Conservation (phyloP, 129 eudicot species). For the Rutidosis leptorrhynchoides region DNA sequence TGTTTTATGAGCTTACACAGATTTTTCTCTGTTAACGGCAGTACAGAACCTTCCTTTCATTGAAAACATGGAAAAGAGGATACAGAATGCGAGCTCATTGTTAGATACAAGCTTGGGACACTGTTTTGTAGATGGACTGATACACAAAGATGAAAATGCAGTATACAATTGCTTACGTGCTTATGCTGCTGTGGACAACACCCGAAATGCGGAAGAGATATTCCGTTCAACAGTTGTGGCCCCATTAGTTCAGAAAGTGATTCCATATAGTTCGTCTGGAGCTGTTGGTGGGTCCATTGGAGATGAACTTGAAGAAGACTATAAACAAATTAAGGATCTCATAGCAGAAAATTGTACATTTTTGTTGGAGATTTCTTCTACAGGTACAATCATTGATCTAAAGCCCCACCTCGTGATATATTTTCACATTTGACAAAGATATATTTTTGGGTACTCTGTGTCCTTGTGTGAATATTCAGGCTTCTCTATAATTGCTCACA, state of each 20-base stretch:
- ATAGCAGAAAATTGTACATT: slow-evolving; percentile 82
- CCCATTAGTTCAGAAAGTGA: slow-evolving; percentile 66
- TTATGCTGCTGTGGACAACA: slow-evolving; percentile 93
- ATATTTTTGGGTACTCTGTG: slow-evolving; percentile 2
- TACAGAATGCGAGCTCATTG: slow-evolving; percentile 71
- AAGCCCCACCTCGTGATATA: background rate
- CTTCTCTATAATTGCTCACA: background rate
- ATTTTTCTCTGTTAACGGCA: slow-evolving; percentile 49
- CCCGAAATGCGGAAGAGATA: slow-evolving; percentile 77
- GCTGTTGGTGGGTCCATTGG: slow-evolving; percentile 49
- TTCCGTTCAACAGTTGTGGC: slow-evolving; percentile 81
- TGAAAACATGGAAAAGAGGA: slow-evolving; percentile 91
- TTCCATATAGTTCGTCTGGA: slow-evolving; percentile 55
- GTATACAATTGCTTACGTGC: slow-evolving; percentile 98
- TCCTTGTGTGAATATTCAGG: background rate
- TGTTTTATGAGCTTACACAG: slow-evolving; percentile 27
- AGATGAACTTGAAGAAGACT: slow-evolving; percentile 85
- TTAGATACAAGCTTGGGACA: slow-evolving; percentile 92
- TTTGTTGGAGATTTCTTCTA: slow-evolving; percentile 77
- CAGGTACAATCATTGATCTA: slow-evolving; percentile 39
- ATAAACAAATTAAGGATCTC: slow-evolving; percentile 48
- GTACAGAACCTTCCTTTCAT: slow-evolving; percentile 99
- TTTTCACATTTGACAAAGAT: slow-evolving; percentile 2
- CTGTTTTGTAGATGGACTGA: slow-evolving; percentile 89
- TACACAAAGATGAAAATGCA: slow-evolving; percentile 84